Evolutionary conservation across 306 rosid species (phyloP), one percentile per base, ranked within the genome.

Genomic region (Dryas alaskensis): DNA sequence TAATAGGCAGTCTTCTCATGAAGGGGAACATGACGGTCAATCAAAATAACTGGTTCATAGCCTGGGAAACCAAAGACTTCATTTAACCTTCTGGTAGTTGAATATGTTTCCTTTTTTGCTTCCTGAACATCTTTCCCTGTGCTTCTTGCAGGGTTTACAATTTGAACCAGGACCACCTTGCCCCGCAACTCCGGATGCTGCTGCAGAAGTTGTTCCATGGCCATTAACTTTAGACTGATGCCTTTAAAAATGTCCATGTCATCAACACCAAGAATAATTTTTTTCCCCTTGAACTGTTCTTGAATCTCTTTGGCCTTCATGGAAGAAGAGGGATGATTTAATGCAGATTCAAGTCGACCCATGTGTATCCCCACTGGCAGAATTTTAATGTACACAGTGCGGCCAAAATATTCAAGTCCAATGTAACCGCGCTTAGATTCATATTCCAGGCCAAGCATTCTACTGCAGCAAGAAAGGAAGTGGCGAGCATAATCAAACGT

Each of bases 401-500:
- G 93, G 65, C 98, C 98, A 58, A 80, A 84, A 80, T 93, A 93
- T 14, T 93, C 98, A 10, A 93, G 83, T 74, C 89, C 90, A 74
- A 93, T 79, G 89, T 87, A 79, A 13, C 96, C 97, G 45, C 92
- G 81, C 81, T 85, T 91, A 61, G 97, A 85, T 81, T 89, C 85
- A 73, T 85, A 88, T 74, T 86, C 89, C 76, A 93, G 76, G 66
- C 96, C 98, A 66, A 91, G 93, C 85, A 93, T 81, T 81, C 96
- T 84, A 67, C 93, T 82, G 73, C 98, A 93, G 74, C 92, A 85
- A 42, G 97, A 87, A 31, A 93, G 80, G 47, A 93, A 93, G 83
- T 93, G 98, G 59, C 93, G 93, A 82, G 98, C 98, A 71, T 93
- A 93, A 76, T 87, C 97, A 60, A 87, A 93, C 22, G 98, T 93